Conservation (phyloP, 2,329 filamentous ascomycete species). For the Sporothrix schenckii region DNA sequence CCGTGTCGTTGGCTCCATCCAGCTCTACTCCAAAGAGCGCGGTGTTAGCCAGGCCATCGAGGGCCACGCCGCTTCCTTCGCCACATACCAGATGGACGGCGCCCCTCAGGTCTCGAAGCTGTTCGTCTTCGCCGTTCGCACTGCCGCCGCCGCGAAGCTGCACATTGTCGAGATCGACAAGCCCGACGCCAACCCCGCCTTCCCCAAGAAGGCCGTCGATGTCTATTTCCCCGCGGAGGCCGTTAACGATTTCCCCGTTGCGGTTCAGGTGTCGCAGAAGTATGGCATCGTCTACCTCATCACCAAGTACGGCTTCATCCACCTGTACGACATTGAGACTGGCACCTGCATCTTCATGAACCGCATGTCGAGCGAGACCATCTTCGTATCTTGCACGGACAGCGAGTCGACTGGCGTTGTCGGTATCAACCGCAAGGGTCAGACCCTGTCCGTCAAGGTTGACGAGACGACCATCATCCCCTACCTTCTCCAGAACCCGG, state of each 20-base stretch:
- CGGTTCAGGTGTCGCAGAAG: conserved; percentile 94
- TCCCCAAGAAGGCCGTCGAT: conserved; percentile 94
- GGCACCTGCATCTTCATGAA: conserved; percentile 99
- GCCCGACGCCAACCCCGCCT: conserved; percentile 81
- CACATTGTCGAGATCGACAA: conserved; percentile 98
- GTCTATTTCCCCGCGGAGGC: conserved; percentile 97
- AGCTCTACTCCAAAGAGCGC: conserved; percentile 93
- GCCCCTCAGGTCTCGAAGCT: conserved; percentile 90
- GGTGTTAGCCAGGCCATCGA: conserved; percentile 98
- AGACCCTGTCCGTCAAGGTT: conserved; percentile 90
- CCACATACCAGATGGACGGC: conserved; percentile 83
- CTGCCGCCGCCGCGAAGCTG: conserved; percentile 86
- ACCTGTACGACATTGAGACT: conserved; percentile 96
- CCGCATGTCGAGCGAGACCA: conserved; percentile 97
- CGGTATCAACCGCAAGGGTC: conserved; percentile 95
- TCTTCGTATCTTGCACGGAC: conserved; percentile 91
- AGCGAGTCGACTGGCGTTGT: conserved; percentile 83
- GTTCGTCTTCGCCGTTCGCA: conserved; percentile 94
- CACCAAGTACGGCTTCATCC: conserved; percentile 98
- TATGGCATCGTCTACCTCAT: conserved; percentile 97
- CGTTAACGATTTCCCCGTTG: conserved; percentile 94
- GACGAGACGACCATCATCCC: conserved; percentile 90
- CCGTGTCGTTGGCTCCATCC: conserved; percentile 93
- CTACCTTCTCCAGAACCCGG: conserved; percentile 94
- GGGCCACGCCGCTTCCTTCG: conserved; percentile 93